Conservation (phyloP, 2,329 filamentous ascomycete genomes). For the Plenodomus tracheiphilus region DNA sequence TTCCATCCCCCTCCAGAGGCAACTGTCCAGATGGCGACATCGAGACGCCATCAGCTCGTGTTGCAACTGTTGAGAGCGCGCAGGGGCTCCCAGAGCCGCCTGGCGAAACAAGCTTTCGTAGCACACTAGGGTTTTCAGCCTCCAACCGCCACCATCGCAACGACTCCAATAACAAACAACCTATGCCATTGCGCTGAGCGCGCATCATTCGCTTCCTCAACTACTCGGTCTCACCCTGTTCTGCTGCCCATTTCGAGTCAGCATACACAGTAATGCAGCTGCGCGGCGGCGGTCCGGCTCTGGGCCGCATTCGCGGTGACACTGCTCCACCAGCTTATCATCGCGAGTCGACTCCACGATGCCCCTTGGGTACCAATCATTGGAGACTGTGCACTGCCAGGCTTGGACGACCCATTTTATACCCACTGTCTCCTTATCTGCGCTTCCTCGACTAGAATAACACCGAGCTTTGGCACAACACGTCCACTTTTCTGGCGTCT, state of each 20-base stretch:
- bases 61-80: slow-evolving; percentile 27
- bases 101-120: slow-evolving; percentile 29
- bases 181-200: not conserved
- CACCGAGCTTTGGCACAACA: slow-evolving; percentile 25
- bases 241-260: slow-evolving; percentile 4
- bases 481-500: slow-evolving; percentile 36
- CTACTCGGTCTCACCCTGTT: not conserved
- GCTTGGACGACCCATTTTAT: slow-evolving; percentile 36
- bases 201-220: not conserved
- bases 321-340: slow-evolving; percentile 19
- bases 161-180: slow-evolving; percentile 1
- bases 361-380: slow-evolving; percentile 23
- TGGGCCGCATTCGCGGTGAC: slow-evolving; percentile 12
- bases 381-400: slow-evolving; percentile 31
- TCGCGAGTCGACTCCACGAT: slow-evolving; percentile 20
- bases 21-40: slow-evolving; percentile 9
- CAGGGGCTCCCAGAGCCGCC: slow-evolving; percentile 11
- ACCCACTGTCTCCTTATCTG: slow-evolving; percentile 42
- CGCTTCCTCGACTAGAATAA: slow-evolving; percentile 31
- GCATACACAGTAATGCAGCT: not conserved
- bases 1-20: slow-evolving; percentile 1
- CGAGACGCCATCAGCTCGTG: slow-evolving; percentile 21
- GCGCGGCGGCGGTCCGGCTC: slow-evolving; percentile 8
- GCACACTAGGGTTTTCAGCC: slow-evolving; percentile 28
- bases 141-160: slow-evolving; percentile 25